phyloP scores from a whole-genome alignment of 192 early-diverging fungal genomes.

The Funneliformis mosseae region DNA sequence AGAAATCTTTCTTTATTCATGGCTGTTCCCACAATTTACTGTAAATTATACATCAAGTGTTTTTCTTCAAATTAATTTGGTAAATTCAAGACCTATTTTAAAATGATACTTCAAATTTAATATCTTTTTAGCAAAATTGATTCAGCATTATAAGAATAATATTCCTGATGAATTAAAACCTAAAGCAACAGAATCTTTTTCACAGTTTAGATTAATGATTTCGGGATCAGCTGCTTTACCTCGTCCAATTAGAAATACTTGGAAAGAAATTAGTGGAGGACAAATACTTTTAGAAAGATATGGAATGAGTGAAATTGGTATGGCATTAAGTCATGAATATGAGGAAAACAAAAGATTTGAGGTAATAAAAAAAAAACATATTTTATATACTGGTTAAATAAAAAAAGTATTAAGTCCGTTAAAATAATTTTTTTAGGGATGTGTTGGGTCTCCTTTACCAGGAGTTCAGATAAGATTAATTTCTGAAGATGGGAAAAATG shows the following conservation, averaged over 20 bases:
- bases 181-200: constrained; percentile 51
- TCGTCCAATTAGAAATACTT: constrained; percentile 61
- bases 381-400: constrained; percentile 11
- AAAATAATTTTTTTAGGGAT: constrained; percentile 47
- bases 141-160: constrained; percentile 51
- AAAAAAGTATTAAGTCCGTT: neutral
- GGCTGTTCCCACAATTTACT: constrained; percentile 90
- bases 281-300: constrained; percentile 82
- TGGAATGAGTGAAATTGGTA: constrained; percentile 91
- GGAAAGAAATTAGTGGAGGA: constrained; percentile 69
- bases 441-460: constrained; percentile 78
- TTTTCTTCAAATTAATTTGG: neutral
- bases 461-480: constrained; percentile 64
- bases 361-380: constrained; percentile 20
- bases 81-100: neutral
- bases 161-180: constrained; percentile 45
- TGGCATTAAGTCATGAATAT: constrained; percentile 76
- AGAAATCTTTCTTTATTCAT: constrained; percentile 75
- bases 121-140: constrained; percentile 57
- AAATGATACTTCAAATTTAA: neutral
- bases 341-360: constrained; percentile 40
- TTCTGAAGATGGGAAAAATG: constrained; percentile 51
- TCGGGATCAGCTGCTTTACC: constrained; percentile 81
- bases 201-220: constrained; percentile 75
- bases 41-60: constrained; percentile 32